A percentile compares a stretch with the other conserved stretches of the same genome.
phyloP scores from a whole-genome alignment of 83 land plant species.

The Picea engelmannii region DNA sequence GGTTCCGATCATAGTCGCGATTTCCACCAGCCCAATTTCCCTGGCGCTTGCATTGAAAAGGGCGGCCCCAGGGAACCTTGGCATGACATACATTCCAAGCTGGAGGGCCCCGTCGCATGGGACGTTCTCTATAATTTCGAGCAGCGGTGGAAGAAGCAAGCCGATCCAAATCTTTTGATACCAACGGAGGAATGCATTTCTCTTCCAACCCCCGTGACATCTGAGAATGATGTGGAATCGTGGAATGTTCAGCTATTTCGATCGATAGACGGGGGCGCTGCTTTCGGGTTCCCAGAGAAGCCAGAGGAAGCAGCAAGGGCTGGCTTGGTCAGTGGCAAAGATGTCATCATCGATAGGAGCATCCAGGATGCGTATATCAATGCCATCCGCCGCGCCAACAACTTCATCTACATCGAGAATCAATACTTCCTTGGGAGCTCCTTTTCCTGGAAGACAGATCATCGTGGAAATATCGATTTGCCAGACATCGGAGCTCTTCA shows the following conservation, averaged over 20 bases:
- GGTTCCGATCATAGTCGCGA: slow-evolving; percentile 41
- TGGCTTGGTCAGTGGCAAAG: slow-evolving; percentile 67
- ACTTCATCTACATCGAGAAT: slow-evolving; percentile 84
- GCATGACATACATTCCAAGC: slow-evolving; percentile 77
- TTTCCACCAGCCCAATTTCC: slow-evolving; percentile 72
- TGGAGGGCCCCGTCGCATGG: slow-evolving; percentile 86
- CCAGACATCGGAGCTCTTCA: slow-evolving; percentile 59
- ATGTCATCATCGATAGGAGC: slow-evolving; percentile 50
- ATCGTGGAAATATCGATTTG: slow-evolving; percentile 8
- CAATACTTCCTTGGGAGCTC: slow-evolving; percentile 86
- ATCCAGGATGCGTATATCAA: slow-evolving; percentile 81
- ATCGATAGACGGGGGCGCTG: slow-evolving; percentile 78
- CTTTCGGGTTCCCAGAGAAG: slow-evolving; percentile 41
- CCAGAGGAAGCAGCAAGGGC: slow-evolving; percentile 18
- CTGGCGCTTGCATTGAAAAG: slow-evolving; percentile 32
- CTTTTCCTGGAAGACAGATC: slow-evolving; percentile 41
- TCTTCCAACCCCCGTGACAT: slow-evolving; percentile 16
- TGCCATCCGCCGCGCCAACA: slow-evolving; percentile 70
- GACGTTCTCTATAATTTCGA: slow-evolving; percentile 80
- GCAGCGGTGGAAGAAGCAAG: slow-evolving; percentile 81
- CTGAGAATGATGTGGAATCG: slow-evolving; percentile 21
- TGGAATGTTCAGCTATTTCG: slow-evolving; percentile 85
- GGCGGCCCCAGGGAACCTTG: slow-evolving; percentile 92
- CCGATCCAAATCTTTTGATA: not conserved
- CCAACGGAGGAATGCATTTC: slow-evolving; percentile 5